Evolutionary conservation across 805 yeast genomes (phyloP).

Genomic region (Danielia reshetovae): DNA sequence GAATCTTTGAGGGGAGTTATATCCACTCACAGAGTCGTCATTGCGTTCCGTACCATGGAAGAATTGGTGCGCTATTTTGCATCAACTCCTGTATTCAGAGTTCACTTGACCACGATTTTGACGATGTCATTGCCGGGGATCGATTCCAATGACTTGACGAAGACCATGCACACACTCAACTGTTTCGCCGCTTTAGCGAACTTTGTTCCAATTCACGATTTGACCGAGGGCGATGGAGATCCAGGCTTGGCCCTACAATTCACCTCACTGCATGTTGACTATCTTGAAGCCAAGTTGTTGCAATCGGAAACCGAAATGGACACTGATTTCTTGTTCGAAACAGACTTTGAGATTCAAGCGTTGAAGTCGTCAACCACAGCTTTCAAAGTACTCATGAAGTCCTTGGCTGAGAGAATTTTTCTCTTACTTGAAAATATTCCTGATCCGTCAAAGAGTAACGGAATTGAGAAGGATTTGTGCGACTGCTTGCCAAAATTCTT

Average conservation of each 20-base stretch:
- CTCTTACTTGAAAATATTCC: constrained; percentile 66
- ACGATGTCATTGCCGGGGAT: constrained; percentile 73
- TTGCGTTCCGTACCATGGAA: constrained; percentile 66
- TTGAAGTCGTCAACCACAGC: constrained; percentile 69
- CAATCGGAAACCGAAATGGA: constrained; percentile 12
- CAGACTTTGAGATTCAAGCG: constrained; percentile 49
- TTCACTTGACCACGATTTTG: constrained; percentile 74
- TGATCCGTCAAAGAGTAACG: constrained; percentile 48
- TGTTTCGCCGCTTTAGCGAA: constrained; percentile 67
- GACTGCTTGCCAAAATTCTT: constrained; percentile 35
- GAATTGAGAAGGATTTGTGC: constrained; percentile 47
- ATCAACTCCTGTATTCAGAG: constrained; percentile 56
- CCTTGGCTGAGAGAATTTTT: constrained; percentile 57
- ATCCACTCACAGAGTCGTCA: constrained; percentile 74
- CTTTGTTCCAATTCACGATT: constrained; percentile 67
- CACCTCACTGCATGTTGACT: constrained; percentile 60
- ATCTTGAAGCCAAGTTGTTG: constrained; percentile 44
- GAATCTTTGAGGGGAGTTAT: constrained; percentile 64
- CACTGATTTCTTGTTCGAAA: constrained; percentile 36
- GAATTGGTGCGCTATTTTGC: constrained; percentile 67
- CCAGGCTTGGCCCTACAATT: constrained; percentile 45
- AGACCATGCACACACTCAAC: constrained; percentile 66
- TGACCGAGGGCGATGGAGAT: constrained; percentile 44
- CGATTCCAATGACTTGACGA: constrained; percentile 79
- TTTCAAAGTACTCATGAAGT: constrained; percentile 56